These are phyloP conservation scores for Bryoglossum gracile DNA, from an alignment of 495 filamentous ascomycete genomes.

Conservation along the genomic window DNA sequence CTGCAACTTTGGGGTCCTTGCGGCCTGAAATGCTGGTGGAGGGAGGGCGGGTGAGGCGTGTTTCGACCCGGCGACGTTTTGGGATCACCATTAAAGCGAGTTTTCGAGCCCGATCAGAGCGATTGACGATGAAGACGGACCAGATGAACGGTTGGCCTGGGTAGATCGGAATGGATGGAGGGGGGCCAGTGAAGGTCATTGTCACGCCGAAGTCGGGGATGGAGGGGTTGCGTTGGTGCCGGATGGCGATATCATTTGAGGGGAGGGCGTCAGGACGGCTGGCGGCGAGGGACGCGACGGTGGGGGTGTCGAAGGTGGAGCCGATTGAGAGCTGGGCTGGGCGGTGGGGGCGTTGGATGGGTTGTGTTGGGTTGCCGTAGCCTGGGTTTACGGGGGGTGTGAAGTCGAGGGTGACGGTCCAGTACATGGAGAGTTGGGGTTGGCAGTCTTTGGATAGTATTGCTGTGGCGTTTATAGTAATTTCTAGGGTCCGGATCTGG, in stretches of 20 bases:
- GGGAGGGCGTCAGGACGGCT: conserved; percentile 48
- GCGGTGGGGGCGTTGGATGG: conserved; percentile 58
- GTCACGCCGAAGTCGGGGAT: conserved; percentile 62
- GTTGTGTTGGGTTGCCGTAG: conserved; percentile 43
- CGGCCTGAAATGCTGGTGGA: conserved; percentile 32
- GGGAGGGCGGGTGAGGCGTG: conserved; percentile 49
- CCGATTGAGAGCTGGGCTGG: conserved; percentile 53
- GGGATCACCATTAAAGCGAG: conserved; percentile 75
- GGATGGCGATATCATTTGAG: conserved; percentile 39
- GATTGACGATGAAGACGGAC: conserved; percentile 86
- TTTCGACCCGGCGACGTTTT: conserved; percentile 61
- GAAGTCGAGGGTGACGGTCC: conserved; percentile 79
- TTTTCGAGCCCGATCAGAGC: conserved; percentile 53
- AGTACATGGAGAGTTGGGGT: conserved; percentile 71
- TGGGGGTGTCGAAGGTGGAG: conserved; percentile 33
- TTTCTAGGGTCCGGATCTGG: conserved; percentile 41
- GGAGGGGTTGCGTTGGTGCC: conserved; percentile 41
- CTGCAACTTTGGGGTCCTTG: conserved; percentile 45
- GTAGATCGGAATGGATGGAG: conserved; percentile 39
- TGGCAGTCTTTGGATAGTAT: conserved; percentile 55
- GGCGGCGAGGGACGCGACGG: conserved; percentile 31
- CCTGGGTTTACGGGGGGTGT: conserved; percentile 55
- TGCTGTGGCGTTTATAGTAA: conserved; percentile 60
- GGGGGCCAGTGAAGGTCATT: conserved; percentile 64
- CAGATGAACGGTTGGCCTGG: conserved; percentile 77